Evolutionary conservation across 345 rosid genomes (phyloP).

Genomic region (Microcos paniculata): DNA sequence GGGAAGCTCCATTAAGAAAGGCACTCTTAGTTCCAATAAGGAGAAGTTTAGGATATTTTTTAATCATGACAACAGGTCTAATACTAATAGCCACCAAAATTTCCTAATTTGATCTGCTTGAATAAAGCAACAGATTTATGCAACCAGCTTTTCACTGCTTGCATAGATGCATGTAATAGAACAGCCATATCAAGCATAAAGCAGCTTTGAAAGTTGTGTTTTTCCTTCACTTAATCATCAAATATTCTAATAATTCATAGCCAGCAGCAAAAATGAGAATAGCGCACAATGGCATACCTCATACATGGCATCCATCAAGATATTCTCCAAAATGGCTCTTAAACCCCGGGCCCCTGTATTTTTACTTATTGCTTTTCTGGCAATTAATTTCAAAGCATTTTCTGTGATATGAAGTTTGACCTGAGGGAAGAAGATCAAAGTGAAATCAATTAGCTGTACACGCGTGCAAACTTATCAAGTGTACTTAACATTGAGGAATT

Average conservation of each 20-base stretch:
- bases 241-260: neutral
- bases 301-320: slow-evolving; percentile 97
- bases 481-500: neutral
- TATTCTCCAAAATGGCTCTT: slow-evolving; percentile 79
- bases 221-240: neutral
- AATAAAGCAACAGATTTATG: neutral
- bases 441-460: slow-evolving; percentile 11
- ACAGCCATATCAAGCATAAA: neutral
- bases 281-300: slow-evolving; percentile 52
- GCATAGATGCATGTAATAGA: too few relatives aligned
- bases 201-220: neutral
- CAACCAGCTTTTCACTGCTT: too few relatives aligned
- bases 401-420: slow-evolving; percentile 86
- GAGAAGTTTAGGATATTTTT: neutral
- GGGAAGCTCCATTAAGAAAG: neutral
- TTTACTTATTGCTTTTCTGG: slow-evolving; percentile 80
- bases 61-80: neutral
- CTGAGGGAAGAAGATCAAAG: slow-evolving; percentile 35
- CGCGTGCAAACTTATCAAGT: neutral
- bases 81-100: neutral
- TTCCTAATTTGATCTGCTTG: neutral
- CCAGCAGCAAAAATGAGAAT: neutral
- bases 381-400: slow-evolving; percentile 71
- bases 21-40: neutral
- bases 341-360: slow-evolving; percentile 95